phyloP scores from a whole-genome alignment of 1,284 basidiomycete genomes.

The Ceratobasidium sp. region DNA sequence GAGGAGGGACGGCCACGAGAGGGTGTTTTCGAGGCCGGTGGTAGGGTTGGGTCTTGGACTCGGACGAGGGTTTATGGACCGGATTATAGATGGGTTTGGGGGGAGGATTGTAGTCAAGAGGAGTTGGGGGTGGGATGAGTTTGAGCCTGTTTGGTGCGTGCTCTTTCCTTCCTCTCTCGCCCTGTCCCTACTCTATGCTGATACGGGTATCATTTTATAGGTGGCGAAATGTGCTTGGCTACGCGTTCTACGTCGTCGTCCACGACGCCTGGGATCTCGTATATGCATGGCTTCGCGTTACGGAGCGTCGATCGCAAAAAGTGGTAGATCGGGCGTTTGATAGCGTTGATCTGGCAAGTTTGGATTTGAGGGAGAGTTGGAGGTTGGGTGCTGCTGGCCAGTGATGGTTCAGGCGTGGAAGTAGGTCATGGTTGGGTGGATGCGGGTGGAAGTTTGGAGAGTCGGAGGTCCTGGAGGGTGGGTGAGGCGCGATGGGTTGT shows the following conservation, averaged over 20 bases:
- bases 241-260: constrained; percentile 37
- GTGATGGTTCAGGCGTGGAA: neutral
- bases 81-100: constrained; percentile 18
- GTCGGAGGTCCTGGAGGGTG: too few species aligned
- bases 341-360: constrained; percentile 26
- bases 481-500: too few species aligned
- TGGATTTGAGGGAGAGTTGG: constrained; percentile 43
- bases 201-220: neutral
- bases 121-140: constrained; percentile 36
- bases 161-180: neutral
- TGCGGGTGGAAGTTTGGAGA: neutral
- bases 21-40: constrained; percentile 11
- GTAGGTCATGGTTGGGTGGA: neutral
- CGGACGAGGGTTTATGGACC: constrained; percentile 16
- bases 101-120: constrained; percentile 12
- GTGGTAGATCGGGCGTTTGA: constrained; percentile 41
- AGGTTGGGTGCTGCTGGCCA: constrained; percentile 16
- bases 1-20: constrained; percentile 3
- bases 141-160: constrained; percentile 41
- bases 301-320: constrained; percentile 34
- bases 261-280: constrained; percentile 44
- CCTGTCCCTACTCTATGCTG: neutral
- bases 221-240: constrained; percentile 41
- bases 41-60: constrained; percentile 17
- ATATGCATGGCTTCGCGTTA: constrained; percentile 38